Evolutionary conservation across 805 yeast species (phyloP).

Genomic region (Candida nonsorbophila): DNA sequence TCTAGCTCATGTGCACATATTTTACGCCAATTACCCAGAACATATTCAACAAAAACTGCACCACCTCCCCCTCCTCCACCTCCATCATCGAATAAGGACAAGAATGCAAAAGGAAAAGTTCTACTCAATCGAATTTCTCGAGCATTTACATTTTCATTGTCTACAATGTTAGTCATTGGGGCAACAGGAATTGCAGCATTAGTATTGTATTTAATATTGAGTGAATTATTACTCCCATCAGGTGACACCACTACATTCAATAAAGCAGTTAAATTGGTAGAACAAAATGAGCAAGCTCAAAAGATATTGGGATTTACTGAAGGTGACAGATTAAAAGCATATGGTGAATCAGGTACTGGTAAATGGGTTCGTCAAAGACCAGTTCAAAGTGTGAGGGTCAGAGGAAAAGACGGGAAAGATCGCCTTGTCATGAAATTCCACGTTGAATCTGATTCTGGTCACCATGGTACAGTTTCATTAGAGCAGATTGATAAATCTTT

Average conservation of each 20-base stretch:
- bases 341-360: conserved; percentile 68
- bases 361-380: conserved; percentile 90
- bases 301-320: conserved; percentile 48
- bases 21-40: no score
- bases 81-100: conserved; percentile 29
- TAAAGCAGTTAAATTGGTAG: conserved; percentile 73
- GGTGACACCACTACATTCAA: conserved; percentile 91
- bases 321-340: conserved; percentile 69
- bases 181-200: conserved; percentile 63
- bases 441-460: conserved; percentile 63
- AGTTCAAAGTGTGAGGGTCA: conserved; percentile 57
- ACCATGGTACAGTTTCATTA: conserved; percentile 65
- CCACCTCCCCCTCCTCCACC: conserved; percentile 36
- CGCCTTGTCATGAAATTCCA: conserved; percentile 82
- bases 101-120: conserved; percentile 34
- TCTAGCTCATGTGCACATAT: no score
- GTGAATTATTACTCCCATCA: conserved; percentile 80
- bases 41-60: conserved; percentile 14
- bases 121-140: conserved; percentile 46
- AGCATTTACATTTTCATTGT: conserved; percentile 56
- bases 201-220: conserved; percentile 70
- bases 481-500: conserved; percentile 73
- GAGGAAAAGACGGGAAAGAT: conserved; percentile 73
- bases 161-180: conserved; percentile 59
- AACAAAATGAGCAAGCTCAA: conserved; percentile 59